Evolutionary conservation across 2,329 filamentous ascomycete genomes (phyloP).

Genomic region (Arthrobotrys megalospora): DNA sequence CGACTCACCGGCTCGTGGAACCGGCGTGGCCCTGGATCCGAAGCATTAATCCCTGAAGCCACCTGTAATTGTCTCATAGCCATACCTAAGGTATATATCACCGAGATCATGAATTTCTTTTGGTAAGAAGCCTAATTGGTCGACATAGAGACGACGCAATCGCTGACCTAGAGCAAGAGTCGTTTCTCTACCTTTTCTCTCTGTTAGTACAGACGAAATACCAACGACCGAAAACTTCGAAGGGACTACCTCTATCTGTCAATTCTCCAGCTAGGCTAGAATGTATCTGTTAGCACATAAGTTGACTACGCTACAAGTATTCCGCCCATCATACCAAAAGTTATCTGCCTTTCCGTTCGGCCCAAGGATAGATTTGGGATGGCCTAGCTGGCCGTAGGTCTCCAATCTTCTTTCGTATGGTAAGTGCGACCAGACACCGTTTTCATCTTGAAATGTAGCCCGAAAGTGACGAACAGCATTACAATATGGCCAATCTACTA

Average conservation of each 20-base stretch:
- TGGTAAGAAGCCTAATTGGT: conserved; percentile 81
- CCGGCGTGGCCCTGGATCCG: conserved; percentile 73
- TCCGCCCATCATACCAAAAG: conserved; percentile 76
- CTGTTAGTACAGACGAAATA: background rate
- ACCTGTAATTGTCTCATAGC: background rate
- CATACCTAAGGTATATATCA: conserved; percentile 77
- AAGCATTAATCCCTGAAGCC: conserved; percentile 7
- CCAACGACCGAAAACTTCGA: background rate
- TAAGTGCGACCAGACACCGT: conserved; percentile 73
- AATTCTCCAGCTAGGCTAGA: conserved; percentile 75
- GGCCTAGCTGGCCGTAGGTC: conserved; percentile 80
- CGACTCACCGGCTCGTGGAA: conserved; percentile 82
- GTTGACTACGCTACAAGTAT: background rate
- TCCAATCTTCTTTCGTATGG: conserved; percentile 82
- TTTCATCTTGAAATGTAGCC: conserved; percentile 73
- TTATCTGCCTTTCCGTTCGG: conserved; percentile 80
- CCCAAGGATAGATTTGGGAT: conserved; percentile 79
- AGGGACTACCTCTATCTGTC: conserved; percentile 72
- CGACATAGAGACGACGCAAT: conserved; percentile 80
- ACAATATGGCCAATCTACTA: conserved; percentile 88
- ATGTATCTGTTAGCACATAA: conserved; percentile 13
- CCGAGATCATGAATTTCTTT: conserved; percentile 70
- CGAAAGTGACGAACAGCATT: conserved; percentile 80
- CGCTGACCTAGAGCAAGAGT: conserved; percentile 79
- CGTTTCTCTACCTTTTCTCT: conserved; percentile 75